phyloP scores from a whole-genome alignment of 345 rosid species.

The Triadica sebifera region DNA sequence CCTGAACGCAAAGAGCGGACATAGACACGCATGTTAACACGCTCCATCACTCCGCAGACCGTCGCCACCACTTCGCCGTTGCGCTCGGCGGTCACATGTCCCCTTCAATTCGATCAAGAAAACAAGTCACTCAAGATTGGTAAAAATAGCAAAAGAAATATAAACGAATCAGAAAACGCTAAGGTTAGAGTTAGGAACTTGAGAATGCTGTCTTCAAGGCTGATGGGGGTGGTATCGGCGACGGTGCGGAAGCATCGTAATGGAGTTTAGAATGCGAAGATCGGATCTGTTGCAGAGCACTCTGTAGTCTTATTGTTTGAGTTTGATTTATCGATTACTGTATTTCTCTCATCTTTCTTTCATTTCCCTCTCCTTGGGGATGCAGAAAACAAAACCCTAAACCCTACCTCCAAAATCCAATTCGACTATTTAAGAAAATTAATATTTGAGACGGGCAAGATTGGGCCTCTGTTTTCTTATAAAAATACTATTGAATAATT shows the following conservation, averaged over 20 bases:
- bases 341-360: conserved; percentile 50
- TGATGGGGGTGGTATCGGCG: conserved; percentile 72
- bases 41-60: conserved; percentile 90
- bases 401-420: conserved; percentile 10
- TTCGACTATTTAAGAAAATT: no score
- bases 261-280: conserved; percentile 55
- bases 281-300: conserved; percentile 69
- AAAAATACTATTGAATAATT: no score
- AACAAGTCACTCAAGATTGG: background rate
- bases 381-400: conserved; percentile 8
- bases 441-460: no score
- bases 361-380: no score
- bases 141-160: background rate
- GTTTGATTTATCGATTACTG: conserved; percentile 65
- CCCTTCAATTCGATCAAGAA: conserved; percentile 43
- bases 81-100: conserved; percentile 81
- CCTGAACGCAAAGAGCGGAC: conserved; percentile 80
- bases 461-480: no score
- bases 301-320: conserved; percentile 72
- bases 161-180: background rate
- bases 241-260: conserved; percentile 65
- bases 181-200: conserved; percentile 41
- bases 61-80: conserved; percentile 81
- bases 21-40: conserved; percentile 85
- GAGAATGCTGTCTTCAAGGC: conserved; percentile 82